Evolutionary conservation across 257 asterid genomes (phyloP), one percentile per base, ranked within the genome.

Genomic region (Plantago elongata): DNA sequence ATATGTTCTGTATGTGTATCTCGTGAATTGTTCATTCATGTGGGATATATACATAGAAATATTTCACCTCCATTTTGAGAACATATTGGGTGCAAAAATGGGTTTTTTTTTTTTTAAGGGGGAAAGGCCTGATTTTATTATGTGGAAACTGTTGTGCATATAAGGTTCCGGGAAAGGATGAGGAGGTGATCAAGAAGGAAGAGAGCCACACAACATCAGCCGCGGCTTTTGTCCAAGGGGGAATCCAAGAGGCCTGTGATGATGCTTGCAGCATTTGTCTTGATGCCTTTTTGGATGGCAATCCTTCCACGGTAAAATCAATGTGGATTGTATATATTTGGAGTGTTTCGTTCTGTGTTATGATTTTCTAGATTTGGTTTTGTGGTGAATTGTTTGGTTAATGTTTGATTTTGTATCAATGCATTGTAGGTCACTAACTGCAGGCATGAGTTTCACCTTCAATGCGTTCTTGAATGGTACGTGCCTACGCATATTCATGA

Each of bases 261-360:
- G 98, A 88, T 80, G 64, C 97, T 50, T 91, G 98, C 69, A 91
- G 98, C 85, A 91, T 91, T 69, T 91, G 98, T 81, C 97, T 91
- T 38, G 98, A 91, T 78, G 82, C 75, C 13, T 91, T 91, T 77
- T 72, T 69, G 50, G 90, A 88, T 65, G 72, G 84, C 45, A 87
- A 91, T 75, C 98, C 98, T 62, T 76, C 94, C 60, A 70, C 98
- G 80, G 98, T 88, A 65, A 71, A 58, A 10, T 73, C 49, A 60
- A 60, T 48, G 17, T 15, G 14, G 57, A 11, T 60, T 46, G 10
- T 7, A 11, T n/a, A n/a, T n/a, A n/a, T n/a, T 30, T 15, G 14
- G 27, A 37, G 12, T 34, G 9, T 65, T 57, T 15, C 5, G 9
- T 69, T 51, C 60, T 51, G 11, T 7, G 30, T n/a, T 42, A 27